phyloP scores from a whole-genome alignment of 208 protist species.

The Trypanosoma caninum region DNA sequence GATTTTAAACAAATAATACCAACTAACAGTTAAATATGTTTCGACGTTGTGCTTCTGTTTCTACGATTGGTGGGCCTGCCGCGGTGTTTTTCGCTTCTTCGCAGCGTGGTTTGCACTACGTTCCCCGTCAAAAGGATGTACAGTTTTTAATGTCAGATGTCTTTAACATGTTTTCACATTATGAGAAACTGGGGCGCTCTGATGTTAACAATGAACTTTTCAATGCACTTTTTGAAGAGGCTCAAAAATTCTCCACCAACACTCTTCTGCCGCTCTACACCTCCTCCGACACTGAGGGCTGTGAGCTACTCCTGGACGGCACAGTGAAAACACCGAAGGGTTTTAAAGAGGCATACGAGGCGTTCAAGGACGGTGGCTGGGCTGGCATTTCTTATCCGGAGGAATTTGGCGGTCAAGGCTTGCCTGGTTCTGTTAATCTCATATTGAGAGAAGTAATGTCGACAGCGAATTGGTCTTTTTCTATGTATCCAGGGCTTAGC shows the following conservation, averaged over 20 bases:
- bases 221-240: slow-evolving; percentile 66
- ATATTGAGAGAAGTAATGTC: slow-evolving; percentile 65
- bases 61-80: neutral
- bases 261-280: slow-evolving; percentile 64
- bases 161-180: slow-evolving; percentile 78
- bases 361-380: slow-evolving; percentile 76
- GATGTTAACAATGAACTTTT: slow-evolving; percentile 71
- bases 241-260: slow-evolving; percentile 50
- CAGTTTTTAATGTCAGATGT: slow-evolving; percentile 85
- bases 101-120: slow-evolving; percentile 42
- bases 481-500: slow-evolving; percentile 85
- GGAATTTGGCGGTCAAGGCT: slow-evolving; percentile 80
- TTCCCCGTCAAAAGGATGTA: slow-evolving; percentile 43
- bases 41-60: slow-evolving; percentile 28
- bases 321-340: slow-evolving; percentile 67
- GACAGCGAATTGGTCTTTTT: slow-evolving; percentile 82
- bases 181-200: slow-evolving; percentile 32
- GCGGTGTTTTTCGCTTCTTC: slow-evolving; percentile 7
- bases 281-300: slow-evolving; percentile 49
- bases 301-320: slow-evolving; percentile 40
- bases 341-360: slow-evolving; percentile 87
- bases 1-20: too few species aligned
- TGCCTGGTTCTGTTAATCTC: slow-evolving; percentile 67
- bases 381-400: slow-evolving; percentile 56
- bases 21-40: too few species aligned